Percentiles rank a stretch among this genome's conserved stretches.
These are phyloP conservation scores for Stemphylium beticola DNA, from an alignment of 2,329 filamentous ascomycete species.

Conservation along the genomic window DNA sequence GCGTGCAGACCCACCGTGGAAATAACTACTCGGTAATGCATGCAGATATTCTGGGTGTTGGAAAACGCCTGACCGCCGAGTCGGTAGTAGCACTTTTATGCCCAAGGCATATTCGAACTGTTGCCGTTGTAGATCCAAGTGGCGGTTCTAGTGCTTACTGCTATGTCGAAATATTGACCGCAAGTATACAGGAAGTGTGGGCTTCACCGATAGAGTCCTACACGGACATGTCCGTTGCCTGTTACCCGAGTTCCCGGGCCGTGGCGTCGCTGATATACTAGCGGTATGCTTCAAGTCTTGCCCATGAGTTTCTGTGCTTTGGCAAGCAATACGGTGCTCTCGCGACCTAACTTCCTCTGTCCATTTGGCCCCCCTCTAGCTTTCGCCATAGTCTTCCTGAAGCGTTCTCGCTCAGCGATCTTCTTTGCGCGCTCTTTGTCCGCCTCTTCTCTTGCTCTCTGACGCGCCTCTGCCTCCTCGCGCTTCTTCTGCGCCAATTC, in stretches of 20 bases:
- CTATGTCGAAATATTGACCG: not conserved
- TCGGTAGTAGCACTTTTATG: not conserved
- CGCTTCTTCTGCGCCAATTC: conserved; percentile 59
- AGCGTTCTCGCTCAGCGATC: conserved; percentile 71
- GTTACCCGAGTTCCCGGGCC: not conserved
- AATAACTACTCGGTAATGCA: not conserved
- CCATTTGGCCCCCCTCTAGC: conserved; percentile 70
- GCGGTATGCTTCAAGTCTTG: conserved; percentile 26
- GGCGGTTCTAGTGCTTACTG: not conserved
- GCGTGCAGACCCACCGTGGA: not conserved
- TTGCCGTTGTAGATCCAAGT: not conserved
- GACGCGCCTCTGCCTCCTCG: conserved; percentile 68
- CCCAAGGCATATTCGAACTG: not conserved
- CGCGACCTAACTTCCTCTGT: conserved; percentile 79
- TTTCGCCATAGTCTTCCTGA: conserved; percentile 69
- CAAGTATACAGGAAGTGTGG: not conserved
- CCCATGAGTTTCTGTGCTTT: conserved; percentile 75
- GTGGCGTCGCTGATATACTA: not conserved
- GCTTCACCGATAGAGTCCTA: not conserved
- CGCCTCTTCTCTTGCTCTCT: conserved; percentile 66
- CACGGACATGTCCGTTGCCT: not conserved
- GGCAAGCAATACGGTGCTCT: conserved; percentile 78
- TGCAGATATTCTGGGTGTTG: not conserved
- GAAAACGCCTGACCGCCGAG: not conserved
- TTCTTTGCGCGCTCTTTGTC: conserved; percentile 62